Base-by-base conservation (phyloP, 768 basidiomycete genomes). In the Lactifluus piperatus region DNA sequence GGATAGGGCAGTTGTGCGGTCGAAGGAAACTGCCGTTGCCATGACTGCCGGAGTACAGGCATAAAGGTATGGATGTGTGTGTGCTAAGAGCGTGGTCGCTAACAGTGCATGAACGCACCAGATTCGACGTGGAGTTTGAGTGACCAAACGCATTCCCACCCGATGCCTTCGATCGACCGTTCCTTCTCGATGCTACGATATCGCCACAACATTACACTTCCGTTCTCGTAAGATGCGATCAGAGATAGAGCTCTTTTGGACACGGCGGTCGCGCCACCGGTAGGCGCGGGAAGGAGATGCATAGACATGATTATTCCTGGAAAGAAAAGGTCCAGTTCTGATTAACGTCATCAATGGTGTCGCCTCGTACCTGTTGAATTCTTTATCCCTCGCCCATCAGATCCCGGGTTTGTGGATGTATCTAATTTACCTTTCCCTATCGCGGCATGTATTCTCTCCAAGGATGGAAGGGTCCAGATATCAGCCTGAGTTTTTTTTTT, bases 231-330 rank as follows among this genome's bases (percentile, higher is more conserved):
- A 1, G 82, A 90, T 39, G 82, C 78, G 0, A 94, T 69, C 5
- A 95, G 71, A 2, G 82, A 77, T 4, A 94, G 74, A 18, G 79
- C 76, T 3, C 61, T 59, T 53, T 30, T 36, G 16, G 11, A 14
- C 16, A 39, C 18, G 18, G 27, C 29, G 3, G 47, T 36, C 18
- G 58, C n/a, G 27, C 39, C 24, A 10, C 26, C 20, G 7, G 32
- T 5, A 4, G 11, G 18, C 26, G 57, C 37, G 1, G 52, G 55
- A 22, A 81, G 83, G 1, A 97, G 73, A 66, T 91, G 85, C 61
- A 94, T 69, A 0, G 88, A 82, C 95, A 97, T 99, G 66, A 97
- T 83, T 51, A 94, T 86, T 0, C 93, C 93, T 90, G 64, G 44
- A 50, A 39, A 32, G 11, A 37, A 45, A 37, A 20, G n/a, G 30